Percentiles rank a stretch among this genome's conserved stretches.
Evolutionary conservation across 2,329 filamentous ascomycete genomes (phyloP).

Genomic region (Alternaria rosae): DNA sequence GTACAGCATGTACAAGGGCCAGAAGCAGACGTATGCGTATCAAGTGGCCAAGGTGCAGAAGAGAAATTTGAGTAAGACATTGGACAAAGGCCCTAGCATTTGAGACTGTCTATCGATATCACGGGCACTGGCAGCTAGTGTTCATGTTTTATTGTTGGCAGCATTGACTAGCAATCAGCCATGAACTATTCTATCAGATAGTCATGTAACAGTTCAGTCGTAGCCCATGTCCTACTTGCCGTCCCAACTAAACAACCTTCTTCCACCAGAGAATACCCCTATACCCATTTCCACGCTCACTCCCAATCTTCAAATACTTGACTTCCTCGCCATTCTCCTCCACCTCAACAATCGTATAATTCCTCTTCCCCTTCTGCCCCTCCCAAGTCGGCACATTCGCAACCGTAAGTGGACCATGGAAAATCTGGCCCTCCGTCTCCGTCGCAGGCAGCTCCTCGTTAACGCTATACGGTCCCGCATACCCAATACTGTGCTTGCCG

Average conservation of each 20-base stretch:
- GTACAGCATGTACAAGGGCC: not conserved
- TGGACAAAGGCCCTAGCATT: too few species aligned
- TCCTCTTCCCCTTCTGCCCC: conserved; percentile 27
- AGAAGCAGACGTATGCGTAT: not conserved
- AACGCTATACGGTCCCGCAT: conserved; percentile 32
- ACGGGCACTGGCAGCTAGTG: too few species aligned
- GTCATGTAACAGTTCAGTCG: not conserved
- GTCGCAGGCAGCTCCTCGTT: conserved; percentile 25
- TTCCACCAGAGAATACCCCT: conserved; percentile 36
- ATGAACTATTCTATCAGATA: not conserved
- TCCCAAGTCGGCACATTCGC: conserved; percentile 38
- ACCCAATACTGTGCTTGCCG: conserved; percentile 38
- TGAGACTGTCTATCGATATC: too few species aligned
- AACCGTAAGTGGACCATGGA: conserved; percentile 36
- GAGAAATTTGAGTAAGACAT: not conserved
- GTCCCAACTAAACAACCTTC: conserved; percentile 22
- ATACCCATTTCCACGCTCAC: conserved; percentile 31
- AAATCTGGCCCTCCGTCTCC: conserved; percentile 29
- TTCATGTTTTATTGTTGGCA: too few species aligned
- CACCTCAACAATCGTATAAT: conserved; percentile 31
- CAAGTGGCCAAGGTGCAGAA: not conserved
- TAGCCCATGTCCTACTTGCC: not conserved
- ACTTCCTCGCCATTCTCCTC: conserved; percentile 14
- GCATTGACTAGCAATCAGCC: not conserved
- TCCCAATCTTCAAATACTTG: conserved; percentile 32